These are phyloP conservation scores for Xylaria sp. DNA, from an alignment of 2,329 filamentous ascomycete genomes.

Conservation along the genomic window DNA sequence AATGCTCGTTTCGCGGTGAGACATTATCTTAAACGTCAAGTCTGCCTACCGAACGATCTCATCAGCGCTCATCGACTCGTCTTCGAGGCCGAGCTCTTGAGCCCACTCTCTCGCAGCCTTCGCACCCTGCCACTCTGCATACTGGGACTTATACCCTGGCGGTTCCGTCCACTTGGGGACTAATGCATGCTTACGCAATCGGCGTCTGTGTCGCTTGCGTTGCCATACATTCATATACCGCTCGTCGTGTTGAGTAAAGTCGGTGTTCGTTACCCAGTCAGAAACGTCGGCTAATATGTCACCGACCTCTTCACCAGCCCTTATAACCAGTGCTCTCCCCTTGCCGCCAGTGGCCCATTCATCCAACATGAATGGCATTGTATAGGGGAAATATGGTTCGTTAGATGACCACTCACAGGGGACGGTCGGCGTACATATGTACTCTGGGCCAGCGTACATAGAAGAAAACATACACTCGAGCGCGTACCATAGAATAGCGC, in stretches of 20 bases:
- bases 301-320: slow-evolving; percentile 56
- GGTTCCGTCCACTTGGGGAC: slow-evolving; percentile 52
- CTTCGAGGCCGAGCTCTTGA: slow-evolving; percentile 55
- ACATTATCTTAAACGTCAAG: neutral
- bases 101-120: slow-evolving; percentile 56
- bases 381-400: slow-evolving; percentile 70
- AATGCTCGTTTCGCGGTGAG: neutral
- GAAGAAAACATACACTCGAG: slow-evolving; percentile 66
- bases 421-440: slow-evolving; percentile 55
- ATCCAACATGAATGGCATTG: slow-evolving; percentile 71
- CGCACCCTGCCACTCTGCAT: slow-evolving; percentile 58
- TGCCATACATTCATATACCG: slow-evolving; percentile 58
- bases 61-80: slow-evolving; percentile 52
- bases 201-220: slow-evolving; percentile 61
- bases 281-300: slow-evolving; percentile 61
- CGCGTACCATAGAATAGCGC: slow-evolving; percentile 63
- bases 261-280: slow-evolving; percentile 58
- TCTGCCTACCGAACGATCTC: slow-evolving; percentile 42
- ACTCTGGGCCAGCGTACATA: slow-evolving; percentile 64
- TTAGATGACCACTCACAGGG: slow-evolving; percentile 67
- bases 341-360: slow-evolving; percentile 67
- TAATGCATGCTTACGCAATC: slow-evolving; percentile 61
- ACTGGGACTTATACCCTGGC: slow-evolving; percentile 56
- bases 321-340: slow-evolving; percentile 55
- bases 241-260: slow-evolving; percentile 58